phyloP scores from a whole-genome alignment of 345 rosid genomes.

The Gossypium ekmanianum region DNA sequence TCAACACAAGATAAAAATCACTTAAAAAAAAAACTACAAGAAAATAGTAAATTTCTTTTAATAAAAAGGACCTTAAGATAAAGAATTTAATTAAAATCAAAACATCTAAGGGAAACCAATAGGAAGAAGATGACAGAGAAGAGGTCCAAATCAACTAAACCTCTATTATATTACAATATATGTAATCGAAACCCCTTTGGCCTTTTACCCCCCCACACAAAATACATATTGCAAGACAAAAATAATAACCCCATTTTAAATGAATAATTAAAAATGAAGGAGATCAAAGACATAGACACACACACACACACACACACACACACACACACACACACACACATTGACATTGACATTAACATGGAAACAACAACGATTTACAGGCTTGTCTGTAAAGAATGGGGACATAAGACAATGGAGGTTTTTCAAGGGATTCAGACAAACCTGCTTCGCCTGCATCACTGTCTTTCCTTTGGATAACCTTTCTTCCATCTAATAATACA shows the following conservation, averaged over 20 bases:
- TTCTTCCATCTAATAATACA: constrained; percentile 42
- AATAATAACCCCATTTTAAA: background rate
- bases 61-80: background rate
- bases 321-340: no score
- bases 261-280: background rate
- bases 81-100: background rate
- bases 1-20: background rate
- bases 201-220: no score
- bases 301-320: no score
- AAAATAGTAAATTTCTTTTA: background rate
- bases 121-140: background rate
- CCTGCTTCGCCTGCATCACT: constrained; percentile 98
- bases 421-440: constrained; percentile 13
- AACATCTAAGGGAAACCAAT: background rate
- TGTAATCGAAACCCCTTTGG: background rate
- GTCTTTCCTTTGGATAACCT: constrained; percentile 78
- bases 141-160: background rate
- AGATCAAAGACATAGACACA: background rate
- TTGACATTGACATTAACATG: no score
- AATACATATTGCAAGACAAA: no score
- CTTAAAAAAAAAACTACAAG: background rate
- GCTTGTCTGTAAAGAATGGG: background rate
- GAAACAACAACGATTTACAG: background rate
- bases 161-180: background rate
- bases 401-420: constrained; percentile 4